A percentile compares a stretch with the other conserved stretches of the same genome.
Conservation (phyloP, 805 yeast species). For the Spathaspora girioi region DNA sequence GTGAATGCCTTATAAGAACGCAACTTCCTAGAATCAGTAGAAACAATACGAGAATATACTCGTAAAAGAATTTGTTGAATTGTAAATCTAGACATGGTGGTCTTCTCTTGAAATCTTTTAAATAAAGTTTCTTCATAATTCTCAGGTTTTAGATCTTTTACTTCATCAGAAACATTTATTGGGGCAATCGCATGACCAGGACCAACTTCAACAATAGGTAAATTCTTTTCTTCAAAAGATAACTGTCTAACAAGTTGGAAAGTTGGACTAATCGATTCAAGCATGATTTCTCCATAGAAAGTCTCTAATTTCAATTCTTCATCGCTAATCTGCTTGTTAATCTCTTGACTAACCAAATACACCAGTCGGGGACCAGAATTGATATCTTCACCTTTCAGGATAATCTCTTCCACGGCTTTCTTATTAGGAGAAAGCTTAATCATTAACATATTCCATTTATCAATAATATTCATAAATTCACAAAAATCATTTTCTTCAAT, state of each 20-base stretch:
- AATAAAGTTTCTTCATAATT: conserved; percentile 19
- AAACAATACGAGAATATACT: conserved; percentile 72
- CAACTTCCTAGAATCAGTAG: conserved; percentile 64
- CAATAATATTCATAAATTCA: conserved; percentile 33
- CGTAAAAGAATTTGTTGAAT: conserved; percentile 70
- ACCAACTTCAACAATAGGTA: background rate
- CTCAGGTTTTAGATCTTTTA: conserved; percentile 15
- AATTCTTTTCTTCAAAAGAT: background rate
- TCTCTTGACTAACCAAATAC: conserved; percentile 11
- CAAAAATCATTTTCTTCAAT: conserved; percentile 30
- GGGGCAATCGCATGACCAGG: conserved; percentile 3
- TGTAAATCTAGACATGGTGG: conserved; percentile 30
- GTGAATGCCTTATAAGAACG: conserved; percentile 81
- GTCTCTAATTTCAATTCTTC: conserved; percentile 18
- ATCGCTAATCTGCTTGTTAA: conserved; percentile 7
- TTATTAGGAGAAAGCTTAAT: conserved; percentile 31
- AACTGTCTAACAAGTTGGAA: conserved; percentile 4
- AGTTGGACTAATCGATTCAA: conserved; percentile 9
- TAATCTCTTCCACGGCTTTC: conserved; percentile 7
- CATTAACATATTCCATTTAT: conserved; percentile 41
- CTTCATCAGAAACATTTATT: conserved; percentile 5
- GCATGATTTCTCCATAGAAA: conserved; percentile 15
- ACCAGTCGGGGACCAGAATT: conserved; percentile 19
- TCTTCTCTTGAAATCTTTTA: conserved; percentile 16
- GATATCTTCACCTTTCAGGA: conserved; percentile 12